Evolutionary conservation across 1,284 basidiomycete genomes (phyloP).

Genomic region (Irpex sp.): DNA sequence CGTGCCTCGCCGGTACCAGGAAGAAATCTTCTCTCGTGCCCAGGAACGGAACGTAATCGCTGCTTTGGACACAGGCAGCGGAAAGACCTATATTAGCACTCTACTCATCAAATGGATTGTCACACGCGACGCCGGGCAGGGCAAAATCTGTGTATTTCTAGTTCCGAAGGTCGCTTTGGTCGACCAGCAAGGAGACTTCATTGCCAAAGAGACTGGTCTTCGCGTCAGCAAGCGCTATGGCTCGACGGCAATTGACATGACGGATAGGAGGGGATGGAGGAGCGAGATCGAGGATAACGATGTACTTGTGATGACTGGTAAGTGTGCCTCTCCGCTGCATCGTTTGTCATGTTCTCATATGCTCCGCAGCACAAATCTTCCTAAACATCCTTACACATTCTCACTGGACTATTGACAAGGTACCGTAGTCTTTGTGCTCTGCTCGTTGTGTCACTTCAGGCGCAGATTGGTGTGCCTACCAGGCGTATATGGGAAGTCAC

Average conservation of each 20-base stretch:
- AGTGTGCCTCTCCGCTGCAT: conserved; percentile 11
- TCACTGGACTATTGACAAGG: conserved; percentile 67
- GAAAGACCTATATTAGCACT: conserved; percentile 81
- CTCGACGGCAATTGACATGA: conserved; percentile 63
- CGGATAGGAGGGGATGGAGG: conserved; percentile 64
- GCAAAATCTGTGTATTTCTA: conserved; percentile 65
- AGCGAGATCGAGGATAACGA: conserved; percentile 58
- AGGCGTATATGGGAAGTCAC: neutral
- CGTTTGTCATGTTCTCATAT: neutral
- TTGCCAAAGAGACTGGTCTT: conserved; percentile 60
- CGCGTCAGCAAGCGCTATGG: conserved; percentile 68
- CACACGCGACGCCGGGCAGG: conserved; percentile 39
- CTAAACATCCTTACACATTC: conserved; percentile 76
- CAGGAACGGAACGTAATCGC: conserved; percentile 72
- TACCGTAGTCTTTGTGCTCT: conserved; percentile 18
- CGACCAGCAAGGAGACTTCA: conserved; percentile 72
- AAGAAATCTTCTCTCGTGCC: conserved; percentile 75
- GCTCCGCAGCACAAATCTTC: conserved; percentile 70
- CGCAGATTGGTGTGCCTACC: neutral
- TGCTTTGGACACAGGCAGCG: conserved; percentile 73
- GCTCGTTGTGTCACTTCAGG: neutral
- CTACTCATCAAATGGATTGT: conserved; percentile 75
- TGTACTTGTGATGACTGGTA: conserved; percentile 82
- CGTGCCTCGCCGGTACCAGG: conserved; percentile 58
- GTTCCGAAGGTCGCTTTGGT: conserved; percentile 82